Evolutionary conservation across 2,329 filamentous ascomycete genomes (phyloP).

Genomic region (Aspergillus tanneri): DNA sequence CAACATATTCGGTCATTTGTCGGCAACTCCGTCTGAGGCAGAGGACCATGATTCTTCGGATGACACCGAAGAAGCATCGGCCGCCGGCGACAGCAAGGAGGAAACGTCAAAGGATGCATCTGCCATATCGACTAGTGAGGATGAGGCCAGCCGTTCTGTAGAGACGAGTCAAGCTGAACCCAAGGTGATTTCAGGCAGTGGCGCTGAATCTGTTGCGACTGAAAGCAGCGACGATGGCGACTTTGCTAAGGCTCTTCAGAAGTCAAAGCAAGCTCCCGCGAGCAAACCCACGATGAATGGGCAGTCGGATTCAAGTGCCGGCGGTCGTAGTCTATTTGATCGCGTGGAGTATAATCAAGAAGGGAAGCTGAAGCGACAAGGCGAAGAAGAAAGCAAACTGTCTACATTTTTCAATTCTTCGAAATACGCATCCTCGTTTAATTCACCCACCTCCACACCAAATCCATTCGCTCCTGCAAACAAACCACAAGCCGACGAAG

Average conservation of each 20-base stretch:
- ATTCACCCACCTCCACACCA: constrained; percentile 24
- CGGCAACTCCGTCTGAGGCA: constrained; percentile 29
- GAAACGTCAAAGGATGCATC: constrained; percentile 19
- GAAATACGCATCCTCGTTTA: constrained; percentile 29
- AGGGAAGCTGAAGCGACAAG: constrained; percentile 28
- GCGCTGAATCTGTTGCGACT: constrained; percentile 16
- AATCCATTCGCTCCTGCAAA: constrained; percentile 19
- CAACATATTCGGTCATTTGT: constrained; percentile 41
- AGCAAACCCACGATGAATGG: constrained; percentile 16
- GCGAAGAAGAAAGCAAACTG: constrained; percentile 20
- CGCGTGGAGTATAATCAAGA: constrained; percentile 29
- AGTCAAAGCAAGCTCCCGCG: constrained; percentile 21
- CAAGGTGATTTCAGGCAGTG: constrained; percentile 10
- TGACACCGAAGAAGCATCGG: constrained; percentile 28
- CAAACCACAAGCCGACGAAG: constrained; percentile 15
- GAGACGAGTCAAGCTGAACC: constrained; percentile 9
- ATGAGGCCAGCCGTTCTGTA: constrained; percentile 7
- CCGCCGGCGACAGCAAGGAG: constrained; percentile 21
- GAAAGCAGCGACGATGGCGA: constrained; percentile 28
- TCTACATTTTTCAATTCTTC: constrained; percentile 25
- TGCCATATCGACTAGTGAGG: constrained; percentile 15
- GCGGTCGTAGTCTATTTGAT: constrained; percentile 38
- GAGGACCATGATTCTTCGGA: constrained; percentile 28
- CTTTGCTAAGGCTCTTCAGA: constrained; percentile 21
- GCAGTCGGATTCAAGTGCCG: constrained; percentile 19